A percentile compares a stretch with the other conserved stretches of the same genome.
Conservation (phyloP, 163 green algal genomes). For the Chlamydomonas reinhardtii region DNA sequence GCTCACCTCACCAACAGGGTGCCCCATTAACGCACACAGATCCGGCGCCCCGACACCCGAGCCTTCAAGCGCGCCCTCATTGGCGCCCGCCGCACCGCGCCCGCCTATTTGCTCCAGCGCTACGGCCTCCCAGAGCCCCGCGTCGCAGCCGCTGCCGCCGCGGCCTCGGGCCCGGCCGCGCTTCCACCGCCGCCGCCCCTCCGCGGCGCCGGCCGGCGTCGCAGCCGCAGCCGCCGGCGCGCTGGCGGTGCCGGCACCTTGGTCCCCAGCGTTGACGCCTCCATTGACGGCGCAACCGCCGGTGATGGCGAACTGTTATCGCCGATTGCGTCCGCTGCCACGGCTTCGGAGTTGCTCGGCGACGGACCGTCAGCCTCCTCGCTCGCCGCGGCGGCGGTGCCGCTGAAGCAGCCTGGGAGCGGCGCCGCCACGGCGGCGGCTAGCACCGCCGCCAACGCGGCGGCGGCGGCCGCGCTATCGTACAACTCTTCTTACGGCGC, state of each 20-base stretch:
- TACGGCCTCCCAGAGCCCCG: not conserved
- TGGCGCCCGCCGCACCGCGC: slow-evolving; percentile 6
- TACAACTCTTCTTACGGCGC: slow-evolving; percentile 14
- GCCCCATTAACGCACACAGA: too few species aligned
- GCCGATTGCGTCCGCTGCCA: not conserved
- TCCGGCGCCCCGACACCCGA: slow-evolving; percentile 28
- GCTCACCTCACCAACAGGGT: too few species aligned
- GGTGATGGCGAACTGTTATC: not conserved
- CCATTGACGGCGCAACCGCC: too few species aligned
- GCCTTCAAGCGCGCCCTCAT: slow-evolving; percentile 27
- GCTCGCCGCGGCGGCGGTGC: not conserved
- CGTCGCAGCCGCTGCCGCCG: slow-evolving; percentile 12
- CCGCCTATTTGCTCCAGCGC: slow-evolving; percentile 24
- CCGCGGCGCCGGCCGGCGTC: too few species aligned
- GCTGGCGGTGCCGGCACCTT: too few species aligned
- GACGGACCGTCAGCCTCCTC: not conserved
- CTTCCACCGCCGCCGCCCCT: too few species aligned
- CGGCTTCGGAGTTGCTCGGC: not conserved
- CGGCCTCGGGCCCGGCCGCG: not conserved
- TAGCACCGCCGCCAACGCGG: not conserved
- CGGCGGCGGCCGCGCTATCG: not conserved
- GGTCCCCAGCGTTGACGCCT: not conserved
- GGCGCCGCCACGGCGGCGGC: not conserved
- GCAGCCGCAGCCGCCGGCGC: too few species aligned
- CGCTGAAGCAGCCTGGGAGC: too few species aligned